These are phyloP conservation scores for Curvularia eragrostidis DNA, from an alignment of 2,329 filamentous ascomycete genomes.

Conservation along the genomic window DNA sequence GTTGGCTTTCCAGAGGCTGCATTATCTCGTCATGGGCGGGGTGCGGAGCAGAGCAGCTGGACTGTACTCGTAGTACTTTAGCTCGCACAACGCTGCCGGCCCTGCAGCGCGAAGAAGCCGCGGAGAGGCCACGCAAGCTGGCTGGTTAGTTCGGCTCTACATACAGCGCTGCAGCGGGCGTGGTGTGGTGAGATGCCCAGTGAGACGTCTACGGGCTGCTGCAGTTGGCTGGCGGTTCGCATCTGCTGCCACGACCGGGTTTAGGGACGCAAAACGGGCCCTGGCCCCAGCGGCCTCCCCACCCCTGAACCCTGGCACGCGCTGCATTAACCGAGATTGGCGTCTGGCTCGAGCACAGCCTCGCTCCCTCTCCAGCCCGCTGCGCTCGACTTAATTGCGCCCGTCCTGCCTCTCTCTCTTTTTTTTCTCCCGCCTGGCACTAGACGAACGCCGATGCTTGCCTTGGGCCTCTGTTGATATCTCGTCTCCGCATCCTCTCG, in stretches of 20 bases:
- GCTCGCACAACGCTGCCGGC: neutral
- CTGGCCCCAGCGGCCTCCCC: neutral
- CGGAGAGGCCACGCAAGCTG: constrained; percentile 2
- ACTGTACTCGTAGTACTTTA: too few relatives aligned
- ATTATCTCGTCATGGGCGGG: constrained; percentile 5
- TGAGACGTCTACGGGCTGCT: neutral
- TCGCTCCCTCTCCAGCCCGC: constrained; percentile 9
- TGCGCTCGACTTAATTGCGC: constrained; percentile 20
- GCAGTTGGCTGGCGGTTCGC: neutral
- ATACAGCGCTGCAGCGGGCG: too few relatives aligned
- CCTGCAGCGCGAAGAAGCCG: neutral
- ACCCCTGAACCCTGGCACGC: constrained; percentile 6
- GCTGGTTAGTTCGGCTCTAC: neutral
- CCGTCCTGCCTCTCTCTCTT: constrained; percentile 18
- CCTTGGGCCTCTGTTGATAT: constrained; percentile 18
- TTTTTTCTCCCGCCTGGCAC: constrained; percentile 20
- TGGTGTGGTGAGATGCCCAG: neutral
- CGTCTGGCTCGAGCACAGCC: constrained; percentile 25
- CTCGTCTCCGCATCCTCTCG: constrained; percentile 12
- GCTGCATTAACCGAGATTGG: constrained; percentile 9
- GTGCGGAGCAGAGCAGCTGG: neutral
- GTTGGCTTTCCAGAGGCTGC: neutral
- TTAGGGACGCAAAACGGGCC: too few relatives aligned
- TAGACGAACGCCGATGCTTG: constrained; percentile 23
- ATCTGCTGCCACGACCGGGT: too few relatives aligned